Base-by-base conservation (phyloP, 768 basidiomycete species). In the Clitopilus passeckerianus region DNA sequence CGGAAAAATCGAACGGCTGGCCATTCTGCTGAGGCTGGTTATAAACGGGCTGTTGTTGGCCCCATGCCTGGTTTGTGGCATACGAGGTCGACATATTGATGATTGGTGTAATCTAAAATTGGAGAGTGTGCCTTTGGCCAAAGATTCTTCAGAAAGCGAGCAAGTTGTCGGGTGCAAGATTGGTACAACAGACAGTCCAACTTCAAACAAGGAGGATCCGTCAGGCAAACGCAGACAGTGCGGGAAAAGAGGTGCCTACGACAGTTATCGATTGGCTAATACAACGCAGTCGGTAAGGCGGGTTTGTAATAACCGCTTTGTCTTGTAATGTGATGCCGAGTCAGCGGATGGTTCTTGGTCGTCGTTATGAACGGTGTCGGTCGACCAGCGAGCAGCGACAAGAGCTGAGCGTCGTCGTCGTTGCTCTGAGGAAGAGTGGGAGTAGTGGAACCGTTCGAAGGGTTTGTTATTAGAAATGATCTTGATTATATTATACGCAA, bases 41-140 rank as follows among this genome's bases (percentile, higher is more conserved):
- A 43, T 63, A 63, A 8, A 58, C 15, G 33, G 57, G n/a, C 35
- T 61, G 62, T 18, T 62, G 60, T 53, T 66, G 65, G 30, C 41
- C 56, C 66, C 66, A 67, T 37, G 64, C 59, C 54, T 61, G 57
- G 57, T 62, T 61, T 46, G 43, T 61, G 14, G 56, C 57, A 53
- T 61, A 64, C 24, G 52, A 41, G 35, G 54, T 50, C 44, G 63
- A 37, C 63, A 64, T 64, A 27, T n/a, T 56, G 58, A 52, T 58
- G 30, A 53, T 7, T 5, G 10, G 46, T 10, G 10, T 12, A 50
- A 50, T 50, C 46, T 50, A 50, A 18, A 30, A 30, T 30, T 50
- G 10, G 46, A 50, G 20, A 3, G 12, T 50, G 10, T 50, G 46
- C 46, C 15, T 10, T 22, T 50, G 46, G 20, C 18, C 18, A 50